Base-by-base conservation (phyloP, 2,329 filamentous ascomycete genomes). In the Pseudogymnoascus sp. region DNA sequence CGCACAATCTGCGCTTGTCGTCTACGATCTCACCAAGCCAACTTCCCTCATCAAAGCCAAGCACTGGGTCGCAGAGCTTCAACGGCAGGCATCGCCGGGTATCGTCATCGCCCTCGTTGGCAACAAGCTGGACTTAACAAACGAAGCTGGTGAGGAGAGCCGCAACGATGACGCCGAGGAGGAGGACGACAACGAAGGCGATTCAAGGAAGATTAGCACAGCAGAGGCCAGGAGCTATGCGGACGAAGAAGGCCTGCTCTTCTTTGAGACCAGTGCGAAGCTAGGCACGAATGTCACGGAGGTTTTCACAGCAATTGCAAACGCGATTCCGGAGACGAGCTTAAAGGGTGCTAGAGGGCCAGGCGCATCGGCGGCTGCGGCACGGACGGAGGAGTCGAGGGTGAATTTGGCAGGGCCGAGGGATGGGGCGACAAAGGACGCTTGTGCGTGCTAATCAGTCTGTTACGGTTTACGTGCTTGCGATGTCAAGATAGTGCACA, bases 251-350 rank as follows among this genome's bases (percentile, higher is more conserved):
- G 86, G 88, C 61, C 79, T 99, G 67, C 76, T 99, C 67, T 99
- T 99, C 80, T 97, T 97, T 75, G 94, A 99, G 81, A 99, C 94
- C 13, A 96, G 91, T 74, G 94, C 94, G 58, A 99, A 99, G 86
- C 94, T 91, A 3, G 94, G 94, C 27, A 84, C 89, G 73, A 97
- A 97, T 74, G 94, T 99, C 39, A 86, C 89, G 61, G 93, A 97
- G 70, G 94, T 99, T 33, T 99, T 99, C 74, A 97, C 92, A 51
- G 94, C 94, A 33, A 99, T 99, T 73, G 94, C 94, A 64, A 97
- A 97, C 73, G 92, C 92, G 41, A 99, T 99, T 71, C 94, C 94
- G 1, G 94, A 99, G 81, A 96, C 92, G 60, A 96, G 91, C 66
- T 79, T 97, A 74, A 97, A 97, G 84, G 92, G 88, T 59, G 84